phyloP scores from a whole-genome alignment of 371 early-diverging fungal genomes.

The Apophysomyces ossiformis region DNA sequence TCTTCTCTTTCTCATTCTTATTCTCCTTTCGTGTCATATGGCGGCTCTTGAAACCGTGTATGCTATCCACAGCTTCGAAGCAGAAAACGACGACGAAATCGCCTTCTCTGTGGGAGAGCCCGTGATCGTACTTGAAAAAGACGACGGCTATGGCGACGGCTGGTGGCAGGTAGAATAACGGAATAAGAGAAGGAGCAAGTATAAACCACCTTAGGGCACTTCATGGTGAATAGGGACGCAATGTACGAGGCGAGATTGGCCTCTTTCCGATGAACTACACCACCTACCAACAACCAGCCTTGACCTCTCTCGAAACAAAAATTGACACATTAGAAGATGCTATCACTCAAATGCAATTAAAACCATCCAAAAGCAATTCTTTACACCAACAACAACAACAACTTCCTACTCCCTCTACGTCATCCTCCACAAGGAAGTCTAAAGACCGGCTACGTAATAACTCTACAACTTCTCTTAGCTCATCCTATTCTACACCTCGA shows the following conservation, averaged over 20 bases:
- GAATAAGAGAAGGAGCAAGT: not conserved
- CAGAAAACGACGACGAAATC: constrained; percentile 79
- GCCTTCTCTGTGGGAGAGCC: constrained; percentile 71
- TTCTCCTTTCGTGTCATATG: constrained; percentile 10
- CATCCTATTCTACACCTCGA: constrained; percentile 11
- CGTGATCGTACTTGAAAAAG: constrained; percentile 72
- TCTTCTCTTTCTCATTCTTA: not conserved
- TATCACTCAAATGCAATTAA: constrained; percentile 32
- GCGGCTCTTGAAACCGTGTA: constrained; percentile 53
- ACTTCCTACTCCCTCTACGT: constrained; percentile 25
- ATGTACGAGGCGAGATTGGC: constrained; percentile 67
- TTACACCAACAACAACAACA: not conserved
- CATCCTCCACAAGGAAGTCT: constrained; percentile 16
- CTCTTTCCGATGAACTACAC: constrained; percentile 76
- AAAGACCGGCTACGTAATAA: not conserved
- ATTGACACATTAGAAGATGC: constrained; percentile 38
- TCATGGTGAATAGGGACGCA: constrained; percentile 59
- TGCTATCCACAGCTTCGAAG: constrained; percentile 63
- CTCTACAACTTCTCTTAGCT: constrained; percentile 13
- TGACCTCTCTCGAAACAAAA: constrained; percentile 30
- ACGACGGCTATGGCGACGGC: constrained; percentile 78
- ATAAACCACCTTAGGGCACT: not conserved
- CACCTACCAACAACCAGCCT: constrained; percentile 24
- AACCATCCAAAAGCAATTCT: constrained; percentile 21
- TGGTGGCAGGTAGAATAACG: constrained; percentile 72